These are phyloP conservation scores for Leccinum rimulosum DNA, from an alignment of 768 basidiomycete species.

Conservation along the genomic window DNA sequence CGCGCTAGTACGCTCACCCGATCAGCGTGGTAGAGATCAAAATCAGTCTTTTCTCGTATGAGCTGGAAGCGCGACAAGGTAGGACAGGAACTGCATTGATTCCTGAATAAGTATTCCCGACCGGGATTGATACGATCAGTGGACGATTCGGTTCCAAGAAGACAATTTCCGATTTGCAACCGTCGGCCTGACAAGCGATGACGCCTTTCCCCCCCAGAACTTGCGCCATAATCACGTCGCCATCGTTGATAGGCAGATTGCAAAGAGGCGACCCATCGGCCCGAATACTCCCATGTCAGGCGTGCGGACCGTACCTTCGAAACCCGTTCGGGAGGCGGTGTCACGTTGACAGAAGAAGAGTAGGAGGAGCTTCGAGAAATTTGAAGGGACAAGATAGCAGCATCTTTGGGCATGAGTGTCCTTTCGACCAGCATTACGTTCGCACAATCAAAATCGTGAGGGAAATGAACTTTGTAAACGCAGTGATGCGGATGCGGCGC, in stretches of 20 bases:
- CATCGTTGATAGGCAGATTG: conserved; percentile 41
- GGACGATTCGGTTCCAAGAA: conserved; percentile 39
- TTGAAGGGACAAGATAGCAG: conserved; percentile 35
- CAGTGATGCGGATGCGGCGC: neutral
- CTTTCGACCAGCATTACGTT: no score
- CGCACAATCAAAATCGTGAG: neutral
- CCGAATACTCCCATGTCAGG: no score
- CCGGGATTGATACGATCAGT: conserved; percentile 1
- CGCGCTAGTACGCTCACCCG: conserved; percentile 29
- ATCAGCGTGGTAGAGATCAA: conserved; percentile 64
- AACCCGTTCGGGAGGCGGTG: no score
- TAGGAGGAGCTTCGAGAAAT: conserved; percentile 15
- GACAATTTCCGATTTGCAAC: conserved; percentile 25
- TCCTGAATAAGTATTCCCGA: neutral
- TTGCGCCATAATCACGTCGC: conserved; percentile 43
- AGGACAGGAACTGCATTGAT: neutral
- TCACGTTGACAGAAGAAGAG: conserved; percentile 32
- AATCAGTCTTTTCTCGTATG: conserved; percentile 57
- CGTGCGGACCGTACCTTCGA: conserved; percentile 21
- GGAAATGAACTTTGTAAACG: neutral
- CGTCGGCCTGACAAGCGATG: neutral
- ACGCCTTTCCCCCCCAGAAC: conserved; percentile 23
- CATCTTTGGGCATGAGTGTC: conserved; percentile 34
- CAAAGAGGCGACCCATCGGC: conserved; percentile 22
- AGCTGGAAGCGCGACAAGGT: conserved; percentile 47